Conservation (phyloP, 2,329 filamentous ascomycete genomes). For the Lachnellula hyalina region DNA sequence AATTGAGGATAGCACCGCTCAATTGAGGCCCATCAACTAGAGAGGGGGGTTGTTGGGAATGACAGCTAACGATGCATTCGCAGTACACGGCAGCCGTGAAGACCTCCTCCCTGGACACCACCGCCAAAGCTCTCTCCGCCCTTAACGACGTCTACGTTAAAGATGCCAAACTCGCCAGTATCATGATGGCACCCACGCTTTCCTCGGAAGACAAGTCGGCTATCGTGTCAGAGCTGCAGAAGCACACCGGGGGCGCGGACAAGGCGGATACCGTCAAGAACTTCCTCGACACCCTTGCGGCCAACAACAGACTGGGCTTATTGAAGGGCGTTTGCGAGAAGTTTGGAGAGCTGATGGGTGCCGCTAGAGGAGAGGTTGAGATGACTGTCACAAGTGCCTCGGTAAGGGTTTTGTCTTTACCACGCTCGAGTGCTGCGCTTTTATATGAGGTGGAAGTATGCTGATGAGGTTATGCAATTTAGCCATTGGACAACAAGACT, state of each 20-base stretch:
- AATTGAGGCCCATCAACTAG: conserved; percentile 1
- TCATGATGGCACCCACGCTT: conserved; percentile 79
- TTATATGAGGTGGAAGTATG: not conserved
- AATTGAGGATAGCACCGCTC: not conserved
- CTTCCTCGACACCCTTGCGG: conserved; percentile 83
- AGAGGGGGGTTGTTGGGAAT: not conserved
- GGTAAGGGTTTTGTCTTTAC: conserved; percentile 47
- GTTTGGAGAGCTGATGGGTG: conserved; percentile 82
- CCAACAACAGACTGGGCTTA: conserved; percentile 90
- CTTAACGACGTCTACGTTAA: conserved; percentile 70
- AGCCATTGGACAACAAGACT: conserved; percentile 84
- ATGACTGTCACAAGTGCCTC: conserved; percentile 84
- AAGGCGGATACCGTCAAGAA: conserved; percentile 85
- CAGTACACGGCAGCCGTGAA: conserved; percentile 97
- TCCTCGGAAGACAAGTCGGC: conserved; percentile 72
- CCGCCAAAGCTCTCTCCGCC: conserved; percentile 70
- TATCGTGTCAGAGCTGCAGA: conserved; percentile 83
- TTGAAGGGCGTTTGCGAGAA: conserved; percentile 80
- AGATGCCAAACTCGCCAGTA: conserved; percentile 72
- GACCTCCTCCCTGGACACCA: conserved; percentile 76
- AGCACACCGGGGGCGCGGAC: conserved; percentile 64
- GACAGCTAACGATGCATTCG: conserved; percentile 11
- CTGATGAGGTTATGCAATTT: conserved; percentile 11
- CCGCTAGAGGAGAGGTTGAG: conserved; percentile 88
- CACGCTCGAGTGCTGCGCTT: not conserved